Evolutionary conservation across 352 stramenopile genomes (phyloP).

Genomic region (Thraustochytrium sp.): DNA sequence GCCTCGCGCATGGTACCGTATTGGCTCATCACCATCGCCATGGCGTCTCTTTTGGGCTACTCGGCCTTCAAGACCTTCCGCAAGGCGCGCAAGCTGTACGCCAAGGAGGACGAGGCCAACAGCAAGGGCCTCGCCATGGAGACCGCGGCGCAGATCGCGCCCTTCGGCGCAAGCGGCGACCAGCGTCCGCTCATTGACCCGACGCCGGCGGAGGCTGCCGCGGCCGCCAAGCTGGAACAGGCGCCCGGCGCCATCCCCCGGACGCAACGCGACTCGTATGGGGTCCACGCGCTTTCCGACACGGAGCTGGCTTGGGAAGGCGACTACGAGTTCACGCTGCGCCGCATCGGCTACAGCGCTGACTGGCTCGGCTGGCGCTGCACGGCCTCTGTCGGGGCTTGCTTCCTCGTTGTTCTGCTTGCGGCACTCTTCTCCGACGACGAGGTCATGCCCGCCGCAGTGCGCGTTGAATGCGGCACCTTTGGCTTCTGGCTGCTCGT

Average conservation of each 20-base stretch:
- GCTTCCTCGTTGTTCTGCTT: neutral
- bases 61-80: constrained; percentile 37
- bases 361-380: constrained; percentile 14
- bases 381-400: neutral
- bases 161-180: neutral
- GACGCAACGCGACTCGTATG: neutral
- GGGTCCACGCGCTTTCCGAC: neutral
- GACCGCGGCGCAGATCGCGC: neutral
- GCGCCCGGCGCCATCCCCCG: neutral
- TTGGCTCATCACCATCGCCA: constrained; percentile 41
- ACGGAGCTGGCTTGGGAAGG: constrained; percentile 2
- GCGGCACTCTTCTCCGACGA: constrained; percentile 14
- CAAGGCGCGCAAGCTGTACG: constrained; percentile 5
- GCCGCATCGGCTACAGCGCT: neutral
- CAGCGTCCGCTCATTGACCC: neutral
- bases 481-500: constrained; percentile 21
- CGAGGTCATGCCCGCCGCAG: neutral
- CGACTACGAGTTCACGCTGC: neutral
- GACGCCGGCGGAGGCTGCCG: neutral
- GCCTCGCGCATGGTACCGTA: constrained; percentile 24
- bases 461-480: neutral
- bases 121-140: neutral
- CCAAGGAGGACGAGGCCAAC: neutral
- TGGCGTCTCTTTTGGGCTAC: neutral
- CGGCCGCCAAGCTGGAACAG: neutral